phyloP scores from a whole-genome alignment of 2,329 filamentous ascomycete genomes.

The Colletotrichum neosansevieriae region DNA sequence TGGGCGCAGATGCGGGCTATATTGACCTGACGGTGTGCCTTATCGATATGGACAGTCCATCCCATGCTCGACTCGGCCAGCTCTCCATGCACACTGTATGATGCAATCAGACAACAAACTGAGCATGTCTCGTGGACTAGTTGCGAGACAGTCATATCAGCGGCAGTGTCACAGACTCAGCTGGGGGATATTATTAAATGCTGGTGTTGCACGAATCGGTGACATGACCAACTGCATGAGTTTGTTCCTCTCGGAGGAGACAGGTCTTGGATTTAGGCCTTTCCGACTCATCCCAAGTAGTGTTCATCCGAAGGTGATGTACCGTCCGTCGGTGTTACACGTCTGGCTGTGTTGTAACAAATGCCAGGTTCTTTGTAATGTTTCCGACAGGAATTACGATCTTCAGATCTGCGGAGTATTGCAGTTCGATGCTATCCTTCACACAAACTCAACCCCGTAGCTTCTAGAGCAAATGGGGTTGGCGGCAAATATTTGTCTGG shows the following conservation, averaged over 20 bases:
- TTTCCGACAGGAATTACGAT: conserved; percentile 2
- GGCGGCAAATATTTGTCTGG: not conserved
- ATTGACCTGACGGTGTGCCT: too few relatives aligned
- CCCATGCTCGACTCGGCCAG: not conserved
- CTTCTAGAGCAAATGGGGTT: not conserved
- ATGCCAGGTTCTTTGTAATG: not conserved
- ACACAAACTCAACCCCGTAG: not conserved
- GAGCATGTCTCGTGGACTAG: not conserved
- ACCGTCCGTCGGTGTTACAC: conserved; percentile 12
- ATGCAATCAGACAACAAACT: conserved; percentile 1
- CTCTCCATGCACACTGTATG: not conserved
- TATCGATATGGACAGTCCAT: too few relatives aligned
- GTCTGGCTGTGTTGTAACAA: conserved; percentile 1
- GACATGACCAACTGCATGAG: not conserved
- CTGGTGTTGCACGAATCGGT: conserved; percentile 9
- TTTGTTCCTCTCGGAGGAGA: conserved; percentile 17
- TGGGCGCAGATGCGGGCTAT: too few relatives aligned
- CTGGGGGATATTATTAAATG: conserved; percentile 32
- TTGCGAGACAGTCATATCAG: conserved; percentile 15
- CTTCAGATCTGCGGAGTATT: not conserved
- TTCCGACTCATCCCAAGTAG: not conserved
- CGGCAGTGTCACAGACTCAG: conserved; percentile 16
- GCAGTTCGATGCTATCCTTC: not conserved
- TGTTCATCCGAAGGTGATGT: conserved; percentile 3
- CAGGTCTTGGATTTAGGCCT: conserved; percentile 21